phyloP scores from a whole-genome alignment of 192 early-diverging fungal species.

The Backusella psychrophila region DNA sequence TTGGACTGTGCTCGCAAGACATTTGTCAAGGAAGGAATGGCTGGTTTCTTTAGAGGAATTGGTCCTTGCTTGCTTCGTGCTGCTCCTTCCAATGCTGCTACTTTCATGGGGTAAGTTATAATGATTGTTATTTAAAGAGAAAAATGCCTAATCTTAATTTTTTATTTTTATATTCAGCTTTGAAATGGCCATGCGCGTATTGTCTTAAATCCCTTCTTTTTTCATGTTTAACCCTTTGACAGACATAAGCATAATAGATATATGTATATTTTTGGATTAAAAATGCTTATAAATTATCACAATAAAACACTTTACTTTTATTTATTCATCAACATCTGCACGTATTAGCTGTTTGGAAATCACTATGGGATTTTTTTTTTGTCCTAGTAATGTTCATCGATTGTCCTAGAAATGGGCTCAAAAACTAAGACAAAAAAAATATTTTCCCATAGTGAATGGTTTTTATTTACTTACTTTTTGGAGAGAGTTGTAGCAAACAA shows the following conservation, averaged over 20 bases:
- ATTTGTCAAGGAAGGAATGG: slow-evolving; percentile 70
- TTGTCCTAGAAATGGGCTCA: too few relatives aligned
- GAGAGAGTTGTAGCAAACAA: too few relatives aligned
- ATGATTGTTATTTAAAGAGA: not conserved
- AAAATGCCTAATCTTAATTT: not conserved
- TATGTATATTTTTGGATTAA: not conserved
- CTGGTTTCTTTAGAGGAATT: slow-evolving; percentile 86
- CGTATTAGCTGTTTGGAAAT: too few relatives aligned
- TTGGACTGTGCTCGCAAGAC: slow-evolving; percentile 82
- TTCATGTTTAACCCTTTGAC: not conserved
- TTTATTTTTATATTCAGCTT: slow-evolving; percentile 26
- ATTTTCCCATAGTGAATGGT: too few relatives aligned
- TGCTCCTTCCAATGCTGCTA: slow-evolving; percentile 91
- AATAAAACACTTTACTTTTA: not conserved
- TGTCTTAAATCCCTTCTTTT: not conserved
- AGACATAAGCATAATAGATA: not conserved
- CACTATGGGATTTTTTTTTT: too few relatives aligned
- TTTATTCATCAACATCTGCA: not conserved
- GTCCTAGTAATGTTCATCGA: too few relatives aligned
- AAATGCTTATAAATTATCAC: not conserved
- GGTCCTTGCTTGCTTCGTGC: slow-evolving; percentile 86
- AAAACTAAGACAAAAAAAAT: too few relatives aligned
- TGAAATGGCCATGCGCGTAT: slow-evolving; percentile 50
- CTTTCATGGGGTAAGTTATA: slow-evolving; percentile 73
- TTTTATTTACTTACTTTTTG: too few relatives aligned